These are phyloP conservation scores for Rhizophagus prolifer DNA, from an alignment of 192 early-diverging fungal genomes.

Conservation along the genomic window DNA sequence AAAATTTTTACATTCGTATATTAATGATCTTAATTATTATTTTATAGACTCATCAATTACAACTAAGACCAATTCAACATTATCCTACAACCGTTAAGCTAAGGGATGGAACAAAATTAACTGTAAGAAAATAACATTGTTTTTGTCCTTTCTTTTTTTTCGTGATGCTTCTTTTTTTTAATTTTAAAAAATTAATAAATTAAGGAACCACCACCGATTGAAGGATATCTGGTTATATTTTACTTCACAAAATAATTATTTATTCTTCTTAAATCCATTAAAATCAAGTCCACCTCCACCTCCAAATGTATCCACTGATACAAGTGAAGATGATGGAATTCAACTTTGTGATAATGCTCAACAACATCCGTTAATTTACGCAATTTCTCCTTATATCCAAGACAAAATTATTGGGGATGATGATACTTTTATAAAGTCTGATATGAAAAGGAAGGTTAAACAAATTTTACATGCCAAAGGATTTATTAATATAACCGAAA, in stretches of 20 bases:
- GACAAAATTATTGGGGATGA: too few relatives aligned
- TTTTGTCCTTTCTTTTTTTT: background rate
- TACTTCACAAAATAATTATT: conserved; percentile 40
- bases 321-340: background rate
- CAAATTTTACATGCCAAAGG: background rate
- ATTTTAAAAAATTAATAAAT: background rate
- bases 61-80: conserved; percentile 38
- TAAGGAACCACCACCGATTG: background rate
- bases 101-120: conserved; percentile 5
- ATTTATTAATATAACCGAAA: conserved; percentile 3
- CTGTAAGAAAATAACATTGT: background rate
- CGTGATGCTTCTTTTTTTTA: background rate
- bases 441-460: background rate
- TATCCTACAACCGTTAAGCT: conserved; percentile 33
- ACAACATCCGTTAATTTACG: background rate
- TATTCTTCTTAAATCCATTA: conserved; percentile 35
- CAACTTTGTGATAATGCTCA: background rate
- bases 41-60: conserved; percentile 36
- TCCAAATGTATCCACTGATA: conserved; percentile 14
- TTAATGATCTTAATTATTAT: background rate
- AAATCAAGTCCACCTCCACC: conserved; percentile 33
- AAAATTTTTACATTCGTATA: too few relatives aligned
- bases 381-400: background rate
- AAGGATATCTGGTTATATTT: conserved; percentile 27
- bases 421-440: background rate